phyloP scores from a whole-genome alignment of 192 early-diverging fungal species.

The Rhizophlyctis rosea region DNA sequence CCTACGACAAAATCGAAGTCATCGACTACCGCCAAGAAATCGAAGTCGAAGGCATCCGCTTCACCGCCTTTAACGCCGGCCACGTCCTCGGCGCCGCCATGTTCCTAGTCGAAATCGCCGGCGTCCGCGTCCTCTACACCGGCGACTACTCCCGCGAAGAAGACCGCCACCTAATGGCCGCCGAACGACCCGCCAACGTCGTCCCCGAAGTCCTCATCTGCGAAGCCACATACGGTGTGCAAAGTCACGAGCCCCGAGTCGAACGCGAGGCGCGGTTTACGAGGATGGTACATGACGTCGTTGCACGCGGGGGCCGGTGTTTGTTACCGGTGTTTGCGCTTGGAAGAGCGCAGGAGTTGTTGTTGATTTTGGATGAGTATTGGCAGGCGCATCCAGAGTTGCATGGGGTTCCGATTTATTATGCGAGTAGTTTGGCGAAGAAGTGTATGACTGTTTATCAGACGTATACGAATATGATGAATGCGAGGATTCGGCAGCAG shows the following conservation, averaged over 20 bases:
- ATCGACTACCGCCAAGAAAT: slow-evolving; percentile 96
- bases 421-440: slow-evolving; percentile 91
- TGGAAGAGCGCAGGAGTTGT: slow-evolving; percentile 94
- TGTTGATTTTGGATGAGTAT: slow-evolving; percentile 96
- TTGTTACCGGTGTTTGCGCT: slow-evolving; percentile 95
- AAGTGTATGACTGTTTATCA: slow-evolving; percentile 96
- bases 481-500: slow-evolving; percentile 86
- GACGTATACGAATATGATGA: slow-evolving; percentile 99
- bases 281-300: slow-evolving; percentile 56
- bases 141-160: slow-evolving; percentile 99
- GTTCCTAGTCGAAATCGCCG: slow-evolving; percentile 70
- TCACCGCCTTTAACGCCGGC: slow-evolving; percentile 88
- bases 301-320: slow-evolving; percentile 78
- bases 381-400: slow-evolving; percentile 80
- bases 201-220: slow-evolving; percentile 89
- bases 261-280: slow-evolving; percentile 91
- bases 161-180: slow-evolving; percentile 96
- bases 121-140: slow-evolving; percentile 92
- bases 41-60: slow-evolving; percentile 84
- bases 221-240: slow-evolving; percentile 96
- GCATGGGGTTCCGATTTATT: slow-evolving; percentile 92
- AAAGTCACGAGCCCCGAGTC: slow-evolving; percentile 90
- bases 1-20: slow-evolving; percentile 87
- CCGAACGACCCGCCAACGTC: slow-evolving; percentile 80
- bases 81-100: slow-evolving; percentile 98